Conservation (phyloP, 2,329 filamentous ascomycete genomes). For the Penicillium polonicum region DNA sequence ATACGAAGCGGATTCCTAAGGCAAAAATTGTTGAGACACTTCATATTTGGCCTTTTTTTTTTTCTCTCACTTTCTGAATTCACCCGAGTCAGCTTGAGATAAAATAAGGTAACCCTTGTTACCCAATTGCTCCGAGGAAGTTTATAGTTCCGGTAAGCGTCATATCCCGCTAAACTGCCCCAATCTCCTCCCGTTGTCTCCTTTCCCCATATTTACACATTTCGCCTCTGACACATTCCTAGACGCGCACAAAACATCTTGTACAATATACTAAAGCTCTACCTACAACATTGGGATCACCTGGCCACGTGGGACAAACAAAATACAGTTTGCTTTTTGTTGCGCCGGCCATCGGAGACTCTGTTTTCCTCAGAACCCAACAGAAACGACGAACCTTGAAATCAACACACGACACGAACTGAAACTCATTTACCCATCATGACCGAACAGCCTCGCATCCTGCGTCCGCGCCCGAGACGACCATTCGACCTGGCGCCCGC, state of each 20-base stretch:
- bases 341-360: conserved; percentile 10
- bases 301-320: not conserved
- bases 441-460: conserved; percentile 52
- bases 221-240: not conserved
- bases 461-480: conserved; percentile 70
- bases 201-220: conserved; percentile 1
- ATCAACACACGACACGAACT: not conserved
- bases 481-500: conserved; percentile 62
- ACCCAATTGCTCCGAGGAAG: not conserved
- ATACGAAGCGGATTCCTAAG: conserved; percentile 7
- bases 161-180: not conserved
- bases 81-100: no score
- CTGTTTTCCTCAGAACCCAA: conserved; percentile 2
- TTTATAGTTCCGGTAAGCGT: conserved; percentile 1
- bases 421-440: conserved; percentile 22
- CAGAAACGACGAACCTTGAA: not conserved
- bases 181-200: not conserved
- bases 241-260: not conserved
- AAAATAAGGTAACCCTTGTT: not conserved
- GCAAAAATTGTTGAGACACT: conserved; percentile 4
- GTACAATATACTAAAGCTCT: not conserved
- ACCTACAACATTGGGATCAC: not conserved
- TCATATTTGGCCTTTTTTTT: not conserved
- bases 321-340: not conserved
- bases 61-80: not conserved